Conservation (phyloP, 1,139 yeast species). For the Geotrichum histeridarum region DNA sequence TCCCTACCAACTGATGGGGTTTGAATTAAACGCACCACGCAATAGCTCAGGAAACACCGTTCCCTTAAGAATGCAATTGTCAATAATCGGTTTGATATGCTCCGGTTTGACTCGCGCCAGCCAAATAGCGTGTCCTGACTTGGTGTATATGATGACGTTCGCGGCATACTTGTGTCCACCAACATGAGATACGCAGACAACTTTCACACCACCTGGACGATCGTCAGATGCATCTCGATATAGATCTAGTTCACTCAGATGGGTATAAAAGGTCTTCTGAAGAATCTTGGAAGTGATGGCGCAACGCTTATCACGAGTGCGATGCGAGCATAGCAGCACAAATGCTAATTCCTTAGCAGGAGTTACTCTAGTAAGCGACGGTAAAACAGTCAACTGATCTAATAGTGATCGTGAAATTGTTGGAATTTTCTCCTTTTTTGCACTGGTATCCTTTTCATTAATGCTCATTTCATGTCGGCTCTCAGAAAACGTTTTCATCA, state of each 20-base stretch:
- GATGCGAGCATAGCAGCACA: conserved; percentile 79
- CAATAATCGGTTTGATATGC: conserved; percentile 67
- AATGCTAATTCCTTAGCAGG: conserved; percentile 48
- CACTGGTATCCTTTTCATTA: neutral
- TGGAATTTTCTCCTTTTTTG: neutral
- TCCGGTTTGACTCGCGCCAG: conserved; percentile 77
- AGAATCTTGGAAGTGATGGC: conserved; percentile 93
- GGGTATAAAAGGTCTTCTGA: conserved; percentile 71
- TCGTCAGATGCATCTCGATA: conserved; percentile 71
- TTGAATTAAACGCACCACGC: conserved; percentile 48
- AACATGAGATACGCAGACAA: conserved; percentile 71
- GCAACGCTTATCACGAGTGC: conserved; percentile 86
- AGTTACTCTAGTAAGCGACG: conserved; percentile 14
- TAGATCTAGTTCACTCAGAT: conserved; percentile 62
- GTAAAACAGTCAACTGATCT: neutral
- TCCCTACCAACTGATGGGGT: conserved; percentile 51
- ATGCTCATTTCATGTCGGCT: conserved; percentile 8
- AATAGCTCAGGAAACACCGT: conserved; percentile 67
- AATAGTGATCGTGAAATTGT: neutral
- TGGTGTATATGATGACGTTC: conserved; percentile 70
- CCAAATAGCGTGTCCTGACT: conserved; percentile 78
- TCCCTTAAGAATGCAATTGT: conserved; percentile 64
- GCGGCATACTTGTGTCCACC: conserved; percentile 97
- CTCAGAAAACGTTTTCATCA: conserved; percentile 35
- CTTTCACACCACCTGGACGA: conserved; percentile 67